A percentile compares a stretch with the other conserved stretches of the same genome.
Conservation (phyloP, 345 rosid genomes). For the Aegle marmelos region DNA sequence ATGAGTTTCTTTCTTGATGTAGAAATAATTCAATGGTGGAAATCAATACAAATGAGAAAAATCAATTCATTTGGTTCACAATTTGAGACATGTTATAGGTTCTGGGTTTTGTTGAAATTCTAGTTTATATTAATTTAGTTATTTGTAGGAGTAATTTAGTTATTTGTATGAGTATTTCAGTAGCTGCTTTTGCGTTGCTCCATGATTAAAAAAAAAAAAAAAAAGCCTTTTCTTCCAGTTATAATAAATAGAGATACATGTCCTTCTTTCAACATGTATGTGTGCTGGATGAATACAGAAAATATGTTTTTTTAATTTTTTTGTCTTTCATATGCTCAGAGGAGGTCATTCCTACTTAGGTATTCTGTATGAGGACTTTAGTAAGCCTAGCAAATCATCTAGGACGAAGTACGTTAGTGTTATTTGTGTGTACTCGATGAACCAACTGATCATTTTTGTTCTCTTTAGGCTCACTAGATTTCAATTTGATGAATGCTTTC, state of each 20-base stretch:
- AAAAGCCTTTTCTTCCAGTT: not conserved
- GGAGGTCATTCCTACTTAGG: not conserved
- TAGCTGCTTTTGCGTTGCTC: not conserved
- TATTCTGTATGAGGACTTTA: not conserved
- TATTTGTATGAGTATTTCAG: not conserved
- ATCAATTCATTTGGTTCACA: not conserved
- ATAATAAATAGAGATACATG: not conserved
- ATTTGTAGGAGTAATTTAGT: not conserved
- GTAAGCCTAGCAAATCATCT: not conserved
- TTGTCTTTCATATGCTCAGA: not conserved
- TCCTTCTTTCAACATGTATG: not conserved
- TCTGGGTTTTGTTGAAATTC: not conserved
- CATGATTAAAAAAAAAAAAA: not conserved
- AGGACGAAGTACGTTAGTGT: not conserved
- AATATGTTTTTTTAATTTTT: not conserved
- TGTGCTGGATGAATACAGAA: not conserved
- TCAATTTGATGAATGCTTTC: not conserved
- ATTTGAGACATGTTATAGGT: not conserved
- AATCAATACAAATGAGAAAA: not conserved
- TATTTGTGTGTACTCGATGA: not conserved
- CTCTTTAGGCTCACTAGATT: not conserved
- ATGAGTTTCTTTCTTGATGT: not conserved
- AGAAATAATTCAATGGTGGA: not conserved
- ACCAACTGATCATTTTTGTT: not conserved
- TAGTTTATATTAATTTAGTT: not conserved